A percentile compares a stretch with the other conserved stretches of the same genome.
phyloP scores from a whole-genome alignment of 2,329 filamentous ascomycete species.

The Raffaelea albimanens region DNA sequence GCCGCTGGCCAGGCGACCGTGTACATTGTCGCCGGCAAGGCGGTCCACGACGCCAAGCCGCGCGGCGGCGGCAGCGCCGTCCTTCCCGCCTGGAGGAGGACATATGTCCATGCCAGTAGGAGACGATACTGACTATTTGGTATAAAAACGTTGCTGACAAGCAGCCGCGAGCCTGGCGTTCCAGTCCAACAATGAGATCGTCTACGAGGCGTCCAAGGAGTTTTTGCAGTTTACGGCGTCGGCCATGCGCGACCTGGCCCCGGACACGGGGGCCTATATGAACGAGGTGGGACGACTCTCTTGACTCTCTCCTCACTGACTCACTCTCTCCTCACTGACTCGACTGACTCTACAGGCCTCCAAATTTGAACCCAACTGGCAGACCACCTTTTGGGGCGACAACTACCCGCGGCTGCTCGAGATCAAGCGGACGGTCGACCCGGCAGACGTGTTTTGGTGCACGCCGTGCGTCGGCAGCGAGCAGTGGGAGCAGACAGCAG shows the following conservation, averaged over 20 bases:
- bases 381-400: constrained; percentile 22
- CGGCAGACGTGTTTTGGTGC: constrained; percentile 18
- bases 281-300: constrained; percentile 15
- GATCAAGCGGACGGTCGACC: constrained; percentile 24
- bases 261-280: constrained; percentile 12
- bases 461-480: constrained; percentile 13
- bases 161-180: constrained; percentile 11
- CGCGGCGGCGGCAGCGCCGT: constrained; percentile 14
- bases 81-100: constrained; percentile 14
- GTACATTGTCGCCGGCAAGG: constrained; percentile 15
- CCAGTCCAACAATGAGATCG: constrained; percentile 9
- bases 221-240: constrained; percentile 6
- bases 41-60: constrained; percentile 12
- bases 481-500: constrained; percentile 7
- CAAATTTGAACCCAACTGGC: constrained; percentile 18
- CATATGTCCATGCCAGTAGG: constrained; percentile 13
- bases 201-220: constrained; percentile 6
- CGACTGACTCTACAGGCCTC: constrained; percentile 1
- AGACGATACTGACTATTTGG: too few species aligned
- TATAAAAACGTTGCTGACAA: background rate
- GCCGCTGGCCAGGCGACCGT: constrained; percentile 11
- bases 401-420: constrained; percentile 20
- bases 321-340: background rate
- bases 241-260: constrained; percentile 18
- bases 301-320: background rate